A percentile compares a stretch with the other conserved stretches of the same genome.
Evolutionary conservation across 23 red algal species (phyloP).

Genomic region (Gracilaria domingensis): DNA sequence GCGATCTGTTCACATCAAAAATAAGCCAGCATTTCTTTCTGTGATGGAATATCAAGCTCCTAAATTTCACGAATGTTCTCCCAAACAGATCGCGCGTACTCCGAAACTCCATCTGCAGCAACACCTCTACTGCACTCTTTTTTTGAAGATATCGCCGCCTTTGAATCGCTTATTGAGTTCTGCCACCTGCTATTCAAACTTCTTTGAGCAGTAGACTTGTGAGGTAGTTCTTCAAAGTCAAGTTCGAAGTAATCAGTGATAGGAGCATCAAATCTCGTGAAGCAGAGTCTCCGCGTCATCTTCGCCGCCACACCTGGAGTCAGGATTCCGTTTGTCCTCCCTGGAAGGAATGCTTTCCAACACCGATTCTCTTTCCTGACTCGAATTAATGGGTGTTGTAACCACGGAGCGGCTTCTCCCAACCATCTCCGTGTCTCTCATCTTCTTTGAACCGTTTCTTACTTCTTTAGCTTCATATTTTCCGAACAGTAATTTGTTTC

Average conservation of each 20-base stretch:
- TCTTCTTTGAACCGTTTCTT: too few species aligned
- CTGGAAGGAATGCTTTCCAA: too few species aligned
- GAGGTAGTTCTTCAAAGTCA: conserved; percentile 87
- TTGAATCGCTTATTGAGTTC: conserved; percentile 76
- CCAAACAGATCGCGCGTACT: conserved; percentile 86
- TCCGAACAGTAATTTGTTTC: too few species aligned
- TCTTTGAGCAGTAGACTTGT: conserved; percentile 78
- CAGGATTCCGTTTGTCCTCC: too few species aligned
- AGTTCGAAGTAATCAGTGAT: conserved; percentile 90
- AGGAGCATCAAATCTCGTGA: conserved; percentile 31
- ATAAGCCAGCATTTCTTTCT: conserved; percentile 91
- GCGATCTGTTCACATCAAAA: conserved; percentile 95
- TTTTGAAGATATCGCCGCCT: conserved; percentile 70
- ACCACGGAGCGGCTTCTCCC: too few species aligned
- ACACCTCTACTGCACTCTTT: conserved; percentile 78
- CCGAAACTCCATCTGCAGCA: conserved; percentile 86
- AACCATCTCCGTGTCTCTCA: too few species aligned
- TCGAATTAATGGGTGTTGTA: too few species aligned
- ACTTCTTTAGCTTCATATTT: too few species aligned
- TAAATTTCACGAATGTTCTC: conserved; percentile 89
- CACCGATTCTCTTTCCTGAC: too few species aligned
- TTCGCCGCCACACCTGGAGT: too few species aligned
- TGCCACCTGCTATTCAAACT: conserved; percentile 63
- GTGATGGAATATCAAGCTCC: conserved; percentile 96
- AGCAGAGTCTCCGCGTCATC: too few species aligned